These are phyloP conservation scores for Begonia masoniana DNA, from an alignment of 306 rosid species.

Conservation along the genomic window DNA sequence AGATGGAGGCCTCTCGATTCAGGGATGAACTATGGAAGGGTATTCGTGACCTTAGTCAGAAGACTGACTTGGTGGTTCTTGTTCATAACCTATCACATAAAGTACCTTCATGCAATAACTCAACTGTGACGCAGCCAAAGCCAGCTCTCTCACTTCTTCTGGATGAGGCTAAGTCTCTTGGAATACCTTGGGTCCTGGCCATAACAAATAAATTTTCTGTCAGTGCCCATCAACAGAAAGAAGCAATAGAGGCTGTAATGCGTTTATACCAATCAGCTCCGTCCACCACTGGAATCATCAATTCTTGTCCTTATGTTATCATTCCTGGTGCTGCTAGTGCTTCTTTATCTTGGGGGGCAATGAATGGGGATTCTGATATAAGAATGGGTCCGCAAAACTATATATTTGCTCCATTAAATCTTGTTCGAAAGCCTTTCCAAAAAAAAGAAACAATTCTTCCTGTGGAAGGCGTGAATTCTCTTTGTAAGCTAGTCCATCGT, in stretches of 20 bases:
- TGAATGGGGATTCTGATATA: conserved; percentile 30
- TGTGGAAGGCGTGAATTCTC: conserved; percentile 62
- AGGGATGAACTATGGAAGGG: conserved; percentile 83
- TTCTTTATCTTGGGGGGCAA: conserved; percentile 47
- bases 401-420: conserved; percentile 56
- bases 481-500: conserved; percentile 52
- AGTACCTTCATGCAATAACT: conserved; percentile 56
- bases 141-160: conserved; percentile 72
- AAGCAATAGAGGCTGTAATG: conserved; percentile 64
- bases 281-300: conserved; percentile 50
- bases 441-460: conserved; percentile 74
- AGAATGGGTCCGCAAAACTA: conserved; percentile 44
- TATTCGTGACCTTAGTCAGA: conserved; percentile 65
- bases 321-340: conserved; percentile 62
- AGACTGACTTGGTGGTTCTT: conserved; percentile 80
- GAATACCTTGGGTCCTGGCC: conserved; percentile 97
- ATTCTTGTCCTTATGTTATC: conserved; percentile 68
- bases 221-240: conserved; percentile 83
- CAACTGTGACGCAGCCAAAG: conserved; percentile 43
- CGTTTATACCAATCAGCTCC: conserved; percentile 68
- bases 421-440: conserved; percentile 63
- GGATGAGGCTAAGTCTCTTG: conserved; percentile 93
- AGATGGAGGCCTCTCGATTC: conserved; percentile 48
- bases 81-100: conserved; percentile 88
- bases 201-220: conserved; percentile 91